phyloP scores from a whole-genome alignment of 805 yeast species.

The Saccharomycopsis sp. region DNA sequence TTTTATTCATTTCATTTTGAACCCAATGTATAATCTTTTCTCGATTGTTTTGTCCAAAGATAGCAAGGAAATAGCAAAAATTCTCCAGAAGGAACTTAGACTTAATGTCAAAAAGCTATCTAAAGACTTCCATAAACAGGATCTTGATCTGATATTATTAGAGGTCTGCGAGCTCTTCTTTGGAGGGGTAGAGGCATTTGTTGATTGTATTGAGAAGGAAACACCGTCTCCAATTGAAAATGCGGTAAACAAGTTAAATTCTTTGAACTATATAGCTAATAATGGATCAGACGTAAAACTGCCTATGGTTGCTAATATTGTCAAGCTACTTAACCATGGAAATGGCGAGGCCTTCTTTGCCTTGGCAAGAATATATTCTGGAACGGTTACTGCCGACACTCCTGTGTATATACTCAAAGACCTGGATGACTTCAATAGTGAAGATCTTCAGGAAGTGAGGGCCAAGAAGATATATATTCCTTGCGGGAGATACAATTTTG shows the following conservation, averaged over 20 bases:
- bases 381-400: constrained; percentile 44
- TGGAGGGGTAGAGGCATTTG: constrained; percentile 44
- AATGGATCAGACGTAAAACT: constrained; percentile 29
- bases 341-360: constrained; percentile 50
- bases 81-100: constrained; percentile 45
- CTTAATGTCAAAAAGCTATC: constrained; percentile 30
- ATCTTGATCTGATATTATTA: constrained; percentile 52
- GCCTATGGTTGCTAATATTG: constrained; percentile 44
- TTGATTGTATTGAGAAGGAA: constrained; percentile 34
- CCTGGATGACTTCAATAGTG: constrained; percentile 41
- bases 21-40: constrained; percentile 74
- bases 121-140: constrained; percentile 39
- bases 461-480: constrained; percentile 44
- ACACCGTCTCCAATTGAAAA: constrained; percentile 34
- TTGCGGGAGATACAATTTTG: constrained; percentile 64
- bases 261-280: constrained; percentile 21
- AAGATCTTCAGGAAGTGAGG: constrained; percentile 38
- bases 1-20: constrained; percentile 60
- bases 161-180: constrained; percentile 51
- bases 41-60: constrained; percentile 53
- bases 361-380: constrained; percentile 56
- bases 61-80: constrained; percentile 34
- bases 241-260: constrained; percentile 25
- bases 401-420: constrained; percentile 53
- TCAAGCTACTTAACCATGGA: constrained; percentile 51